Base-by-base conservation (phyloP, 2,329 filamentous ascomycete genomes). In the Chlorencoelia australis region DNA sequence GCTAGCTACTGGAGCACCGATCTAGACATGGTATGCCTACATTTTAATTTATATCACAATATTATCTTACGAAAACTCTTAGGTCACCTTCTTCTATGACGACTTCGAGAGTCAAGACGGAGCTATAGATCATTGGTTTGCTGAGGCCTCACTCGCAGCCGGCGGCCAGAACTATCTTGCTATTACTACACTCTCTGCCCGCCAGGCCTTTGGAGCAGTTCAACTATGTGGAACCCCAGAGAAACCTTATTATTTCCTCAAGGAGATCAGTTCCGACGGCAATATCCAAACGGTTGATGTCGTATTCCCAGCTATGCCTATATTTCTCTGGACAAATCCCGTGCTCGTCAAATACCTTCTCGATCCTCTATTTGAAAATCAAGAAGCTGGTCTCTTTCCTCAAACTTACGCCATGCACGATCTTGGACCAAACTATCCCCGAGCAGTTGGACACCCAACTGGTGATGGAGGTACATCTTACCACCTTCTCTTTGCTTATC, bases 221-320 rank as follows among this genome's bases (percentile, higher is more conserved):
- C 78, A 79, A 45, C 82, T 87, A 53, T 73, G 79, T 7, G 75
- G 82, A 36, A 82, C 82, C 10, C 63, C 73, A 3, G 65, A 78
- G 1, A 70, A 81, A 39, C 79, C 81, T 0, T 71, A 88, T 35
- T 61, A 94, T 10, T 94, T 94, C 62, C 61, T 93, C 36, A 94
- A 94, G 57, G 87, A 94, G 56, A 93, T 94, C 50, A 86, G 81
- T 44, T 89, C 82, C 3, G 80, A 93, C 54, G 85, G 86, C 26
- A 89, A 94, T 49, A 79, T 78, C 47, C 83, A 93, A 55, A 94
- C 86, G 0, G 85, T 93, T 15, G 84, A 91, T 59, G 83, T 94
- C 45, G 86, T 93, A 46, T 93, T 87, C 62, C 85, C 85, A 0
- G 73, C 83, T 0, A 82, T 82, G 56, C 84, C 85, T 0, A 80